A percentile compares a stretch with the other conserved stretches of the same genome.
Conservation (phyloP, 2,329 filamentous ascomycete species). For the Epichloe sibirici region DNA sequence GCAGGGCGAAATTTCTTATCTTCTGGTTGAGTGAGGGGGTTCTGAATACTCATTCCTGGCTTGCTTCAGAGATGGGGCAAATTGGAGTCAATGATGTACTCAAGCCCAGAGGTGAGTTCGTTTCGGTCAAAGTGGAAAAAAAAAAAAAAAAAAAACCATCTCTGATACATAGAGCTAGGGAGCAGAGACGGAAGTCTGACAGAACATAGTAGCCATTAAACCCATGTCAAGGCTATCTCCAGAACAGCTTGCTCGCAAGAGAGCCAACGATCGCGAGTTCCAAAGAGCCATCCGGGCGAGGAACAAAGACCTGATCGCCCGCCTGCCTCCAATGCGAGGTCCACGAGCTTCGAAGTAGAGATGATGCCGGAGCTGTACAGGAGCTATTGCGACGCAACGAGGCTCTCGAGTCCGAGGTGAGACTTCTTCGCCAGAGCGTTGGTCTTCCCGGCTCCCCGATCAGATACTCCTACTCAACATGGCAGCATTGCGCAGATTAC, state of each 20-base stretch:
- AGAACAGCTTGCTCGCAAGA: conserved; percentile 2
- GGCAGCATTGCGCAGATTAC: not conserved
- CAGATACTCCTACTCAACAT: not conserved
- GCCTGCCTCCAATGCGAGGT: conserved; percentile 1
- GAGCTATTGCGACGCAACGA: not conserved
- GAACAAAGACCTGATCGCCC: conserved; percentile 1
- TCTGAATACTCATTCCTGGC: too few species aligned
- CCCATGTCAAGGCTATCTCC: not conserved
- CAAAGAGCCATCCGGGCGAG: conserved; percentile 3
- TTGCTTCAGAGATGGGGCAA: too few species aligned
- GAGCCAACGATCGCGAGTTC: conserved; percentile 3
- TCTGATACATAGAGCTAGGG: not conserved
- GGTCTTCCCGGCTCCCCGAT: not conserved
- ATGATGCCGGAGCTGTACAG: not conserved
- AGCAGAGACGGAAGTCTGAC: not conserved
- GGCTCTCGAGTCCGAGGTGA: not conserved
- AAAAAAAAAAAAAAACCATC: too few species aligned
- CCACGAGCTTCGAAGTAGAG: conserved; percentile 1
- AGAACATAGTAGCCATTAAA: not conserved
- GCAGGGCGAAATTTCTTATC: too few species aligned
- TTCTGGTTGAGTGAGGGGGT: too few species aligned
- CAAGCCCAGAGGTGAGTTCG: not conserved
- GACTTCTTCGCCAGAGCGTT: not conserved
- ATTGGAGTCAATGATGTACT: not conserved
- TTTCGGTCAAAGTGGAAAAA: not conserved